Percentiles rank a stretch among this genome's conserved stretches.
Conservation (phyloP, 768 basidiomycete species). For the Amyloporia xantha region DNA sequence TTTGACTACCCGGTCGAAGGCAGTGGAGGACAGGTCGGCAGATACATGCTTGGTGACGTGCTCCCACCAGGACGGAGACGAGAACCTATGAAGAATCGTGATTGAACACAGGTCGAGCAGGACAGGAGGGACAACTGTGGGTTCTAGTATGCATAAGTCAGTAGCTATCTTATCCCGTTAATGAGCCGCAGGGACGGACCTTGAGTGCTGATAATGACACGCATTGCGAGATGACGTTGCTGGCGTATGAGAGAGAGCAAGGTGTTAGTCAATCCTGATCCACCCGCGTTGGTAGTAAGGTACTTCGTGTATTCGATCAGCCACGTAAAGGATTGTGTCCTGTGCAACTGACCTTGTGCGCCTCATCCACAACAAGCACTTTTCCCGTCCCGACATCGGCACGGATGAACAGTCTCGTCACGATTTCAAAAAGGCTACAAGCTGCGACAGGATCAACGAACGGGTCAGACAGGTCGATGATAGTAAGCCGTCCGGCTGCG, state of each 20-base stretch:
- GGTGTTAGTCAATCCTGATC: constrained; percentile 52
- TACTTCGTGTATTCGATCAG: too few species aligned
- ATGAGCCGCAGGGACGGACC: too few species aligned
- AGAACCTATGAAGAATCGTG: constrained; percentile 62
- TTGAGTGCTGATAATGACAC: constrained; percentile 71
- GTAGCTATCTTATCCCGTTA: too few species aligned
- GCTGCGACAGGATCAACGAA: constrained; percentile 65
- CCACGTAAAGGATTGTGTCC: too few species aligned
- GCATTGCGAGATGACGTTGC: constrained; percentile 66
- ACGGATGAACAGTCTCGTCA: constrained; percentile 58
- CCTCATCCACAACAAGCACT: constrained; percentile 67
- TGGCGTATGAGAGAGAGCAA: constrained; percentile 59
- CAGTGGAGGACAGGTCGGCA: constrained; percentile 49
- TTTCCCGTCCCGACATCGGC: constrained; percentile 57
- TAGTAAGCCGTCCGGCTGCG: constrained; percentile 50
- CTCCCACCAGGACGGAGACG: constrained; percentile 71
- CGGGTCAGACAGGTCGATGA: constrained; percentile 67
- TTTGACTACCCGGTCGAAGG: constrained; percentile 59
- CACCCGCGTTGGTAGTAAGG: constrained; percentile 38
- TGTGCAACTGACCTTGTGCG: constrained; percentile 53
- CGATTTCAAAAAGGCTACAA: constrained; percentile 64
- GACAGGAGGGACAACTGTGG: constrained; percentile 63
- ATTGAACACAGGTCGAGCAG: constrained; percentile 62
- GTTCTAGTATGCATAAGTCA: constrained; percentile 36
- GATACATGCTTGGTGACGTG: constrained; percentile 64